Base-by-base conservation (phyloP, 305 asterid genomes). In the Fraxinus floribunda region DNA sequence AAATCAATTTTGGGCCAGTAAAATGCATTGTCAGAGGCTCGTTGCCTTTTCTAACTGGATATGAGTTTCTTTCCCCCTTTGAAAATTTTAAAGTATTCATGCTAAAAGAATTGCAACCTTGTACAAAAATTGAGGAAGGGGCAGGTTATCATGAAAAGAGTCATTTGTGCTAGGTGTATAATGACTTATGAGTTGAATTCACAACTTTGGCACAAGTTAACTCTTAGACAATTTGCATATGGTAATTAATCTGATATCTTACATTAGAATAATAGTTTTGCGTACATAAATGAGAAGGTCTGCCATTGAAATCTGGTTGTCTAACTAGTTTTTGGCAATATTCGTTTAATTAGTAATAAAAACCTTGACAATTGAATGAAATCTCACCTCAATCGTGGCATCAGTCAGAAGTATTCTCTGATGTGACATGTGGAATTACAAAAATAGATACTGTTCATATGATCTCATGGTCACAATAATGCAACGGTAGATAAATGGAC, bases 361-460 rank as follows among this genome's bases (percentile, higher is more conserved):
- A 81, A 5, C 52, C 76, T 77, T 41, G 78, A 85, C 55, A 60
- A 79, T 70, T 1, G 36, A 68, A 9, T 39, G 34, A 18, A 26
- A 78, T 41, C 16, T 34, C 18, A 74, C 57, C 22, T 26, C 4
- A 52, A 70, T 5, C 55, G 52, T 24, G 75, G 73, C n/a, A 44
- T 18, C 71, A 75, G 64, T 6, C 13, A 16, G 74, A 62, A 81
- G 35, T 78, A 71, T 84, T 52, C 77, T 57, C 57, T 66, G 74
- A 29, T 29, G 36, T 66, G 36, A 26, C 18, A 26, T 0, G 74
- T 66, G 74, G 38, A 4, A 10, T 26, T 66, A 62, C 74, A 9
- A 26, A 29, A 24, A 13, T 26, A 66, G 35, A 66, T 26, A 4
- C 5, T 68, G 22, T 30, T 29, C 9, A 13, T 26, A 66, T 9